These are phyloP conservation scores for Epicoccum sorghinum DNA, from an alignment of 2,329 filamentous ascomycete species.

Conservation along the genomic window DNA sequence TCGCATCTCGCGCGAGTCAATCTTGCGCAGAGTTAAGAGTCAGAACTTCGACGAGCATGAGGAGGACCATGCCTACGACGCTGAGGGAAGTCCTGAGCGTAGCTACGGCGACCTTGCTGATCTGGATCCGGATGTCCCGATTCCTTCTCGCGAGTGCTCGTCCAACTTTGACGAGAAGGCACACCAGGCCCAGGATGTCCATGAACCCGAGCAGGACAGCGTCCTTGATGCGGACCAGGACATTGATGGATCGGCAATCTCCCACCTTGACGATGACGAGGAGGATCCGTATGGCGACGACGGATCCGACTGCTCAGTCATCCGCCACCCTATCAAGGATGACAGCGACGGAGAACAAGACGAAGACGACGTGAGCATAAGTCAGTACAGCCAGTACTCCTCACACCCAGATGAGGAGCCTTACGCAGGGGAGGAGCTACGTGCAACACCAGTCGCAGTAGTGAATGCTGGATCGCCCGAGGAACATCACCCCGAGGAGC, in stretches of 20 bases:
- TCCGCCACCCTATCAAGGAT: constrained; percentile 57
- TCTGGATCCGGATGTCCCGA: constrained; percentile 86
- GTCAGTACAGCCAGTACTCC: constrained; percentile 58
- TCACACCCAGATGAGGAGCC: constrained; percentile 46
- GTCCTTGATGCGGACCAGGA: constrained; percentile 69
- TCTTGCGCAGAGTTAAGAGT: constrained; percentile 83
- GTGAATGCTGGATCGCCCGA: neutral
- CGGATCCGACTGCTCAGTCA: constrained; percentile 59
- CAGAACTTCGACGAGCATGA: constrained; percentile 60
- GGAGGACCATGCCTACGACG: constrained; percentile 38
- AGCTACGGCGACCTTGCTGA: constrained; percentile 58
- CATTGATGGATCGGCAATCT: constrained; percentile 59
- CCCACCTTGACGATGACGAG: constrained; percentile 48
- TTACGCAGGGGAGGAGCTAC: neutral
- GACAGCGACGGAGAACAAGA: constrained; percentile 34
- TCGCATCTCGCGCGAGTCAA: constrained; percentile 91
- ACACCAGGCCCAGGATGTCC: constrained; percentile 59
- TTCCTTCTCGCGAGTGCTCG: constrained; percentile 80
- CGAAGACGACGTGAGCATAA: constrained; percentile 62
- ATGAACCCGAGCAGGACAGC: constrained; percentile 25
- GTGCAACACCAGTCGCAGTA: neutral
- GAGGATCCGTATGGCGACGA: constrained; percentile 37
- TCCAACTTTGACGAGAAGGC: constrained; percentile 63
- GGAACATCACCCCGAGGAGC: neutral
- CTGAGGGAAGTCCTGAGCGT: constrained; percentile 63